Base-by-base conservation (phyloP, 306 rosid species). In the Adenanthera pavonina region DNA sequence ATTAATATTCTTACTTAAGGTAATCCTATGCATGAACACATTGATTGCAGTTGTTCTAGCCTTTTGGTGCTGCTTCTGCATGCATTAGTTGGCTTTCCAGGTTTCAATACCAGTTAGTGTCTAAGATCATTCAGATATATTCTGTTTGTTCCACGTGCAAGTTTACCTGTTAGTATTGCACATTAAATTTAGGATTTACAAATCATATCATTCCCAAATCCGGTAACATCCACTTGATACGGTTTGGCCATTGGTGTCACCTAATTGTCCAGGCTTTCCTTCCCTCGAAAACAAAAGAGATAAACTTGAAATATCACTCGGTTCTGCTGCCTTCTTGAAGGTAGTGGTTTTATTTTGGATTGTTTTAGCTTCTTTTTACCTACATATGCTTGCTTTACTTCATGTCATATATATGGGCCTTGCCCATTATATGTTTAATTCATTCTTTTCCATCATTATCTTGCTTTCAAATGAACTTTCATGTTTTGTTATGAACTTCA, bases 271-370 rank as follows among this genome's bases (percentile, higher is more conserved):
- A 57, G 54, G 19, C 20, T 15, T 17, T 12, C 41, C 79, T 17
- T 10, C 69, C 69, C 20, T 6, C 30, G 2, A 16, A 40, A 56
- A 36, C 7, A 13, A 7, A 62, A 61, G 8, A 5, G 54, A 43
- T 25, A 33, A 25, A 54, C 48, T 8, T 36, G 67, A 36, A 78
- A 57, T 52, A 47, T 67, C 51, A 16, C 16, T 65, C 62, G 62
- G 67, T 65, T 51, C 52, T 48, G 81, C 62, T 73, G 57, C 69
- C 49, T 70, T 85, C 75, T 77, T 81, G 15, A 48, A 72, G 69
- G 36, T 57, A 65, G 69, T 59, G 14, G 9, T 81, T 19, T 72
- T 13, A 53, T 73, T 46, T 67, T 57, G 36, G 53, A 75, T 34
- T 53, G 13, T 33, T 19, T 59, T 75, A 70, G 6, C 62, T 80